These are phyloP conservation scores for Benincasa hispida DNA, from an alignment of 306 rosid genomes.

Conservation along the genomic window DNA sequence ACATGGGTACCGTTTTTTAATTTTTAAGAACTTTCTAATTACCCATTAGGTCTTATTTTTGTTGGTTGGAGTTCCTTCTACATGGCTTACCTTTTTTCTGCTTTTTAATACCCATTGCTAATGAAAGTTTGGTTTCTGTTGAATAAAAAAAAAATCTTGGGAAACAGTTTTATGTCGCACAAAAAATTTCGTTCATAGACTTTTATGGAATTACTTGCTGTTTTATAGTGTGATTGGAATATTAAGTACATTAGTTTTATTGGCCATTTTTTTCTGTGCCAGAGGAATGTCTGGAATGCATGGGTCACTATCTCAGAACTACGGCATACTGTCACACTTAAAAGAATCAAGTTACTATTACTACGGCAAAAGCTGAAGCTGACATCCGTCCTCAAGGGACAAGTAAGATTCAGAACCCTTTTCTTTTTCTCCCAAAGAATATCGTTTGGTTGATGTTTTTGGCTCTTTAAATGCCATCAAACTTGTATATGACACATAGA, in stretches of 20 bases:
- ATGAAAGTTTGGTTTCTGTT: background rate
- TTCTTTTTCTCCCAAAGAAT: slow-evolving; percentile 11
- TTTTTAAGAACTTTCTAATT: background rate
- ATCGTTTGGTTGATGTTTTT: slow-evolving; percentile 7
- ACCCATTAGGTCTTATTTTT: background rate
- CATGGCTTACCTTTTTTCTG: background rate
- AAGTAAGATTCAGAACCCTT: slow-evolving; percentile 50
- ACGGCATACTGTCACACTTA: slow-evolving; percentile 90
- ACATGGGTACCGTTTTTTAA: background rate
- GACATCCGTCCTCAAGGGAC: slow-evolving; percentile 81
- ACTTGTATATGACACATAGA: background rate
- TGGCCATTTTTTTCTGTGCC: slow-evolving; percentile 27
- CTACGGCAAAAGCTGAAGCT: slow-evolving; percentile 90
- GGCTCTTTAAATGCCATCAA: slow-evolving; percentile 5
- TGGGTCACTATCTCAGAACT: slow-evolving; percentile 96
- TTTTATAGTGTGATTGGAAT: slow-evolving; percentile 8
- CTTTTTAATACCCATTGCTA: background rate
- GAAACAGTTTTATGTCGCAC: background rate
- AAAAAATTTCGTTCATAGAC: background rate
- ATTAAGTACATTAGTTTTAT: slow-evolving; percentile 13
- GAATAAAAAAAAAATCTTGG: background rate
- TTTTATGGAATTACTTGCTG: background rate
- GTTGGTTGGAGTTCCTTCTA: background rate
- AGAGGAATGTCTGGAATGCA: slow-evolving; percentile 94
- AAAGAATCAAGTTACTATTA: slow-evolving; percentile 84